Conservation (phyloP, 352 stramenopile genomes). For the Globisporangium radiosum region DNA sequence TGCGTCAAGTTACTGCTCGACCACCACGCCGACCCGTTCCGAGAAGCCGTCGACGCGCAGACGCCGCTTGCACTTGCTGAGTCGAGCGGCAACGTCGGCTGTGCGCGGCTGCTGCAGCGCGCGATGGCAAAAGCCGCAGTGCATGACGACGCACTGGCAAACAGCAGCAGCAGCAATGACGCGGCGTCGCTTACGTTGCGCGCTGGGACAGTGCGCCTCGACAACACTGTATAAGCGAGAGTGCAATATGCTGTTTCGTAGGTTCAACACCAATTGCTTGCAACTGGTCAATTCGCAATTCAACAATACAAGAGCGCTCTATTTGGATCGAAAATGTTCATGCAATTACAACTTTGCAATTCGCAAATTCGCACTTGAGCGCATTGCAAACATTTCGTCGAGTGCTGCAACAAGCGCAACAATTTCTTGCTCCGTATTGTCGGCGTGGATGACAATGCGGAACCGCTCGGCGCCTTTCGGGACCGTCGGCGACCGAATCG, state of each 20-base stretch:
- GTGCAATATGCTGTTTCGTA: not conserved
- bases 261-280: not conserved
- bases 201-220: conserved; percentile 42
- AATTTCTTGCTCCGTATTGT: conserved; percentile 91
- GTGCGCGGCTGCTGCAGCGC: conserved; percentile 60
- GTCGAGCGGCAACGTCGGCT: conserved; percentile 72
- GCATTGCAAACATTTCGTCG: conserved; percentile 28
- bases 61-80: conserved; percentile 61
- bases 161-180: not conserved
- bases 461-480: conserved; percentile 91
- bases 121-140: conserved; percentile 70
- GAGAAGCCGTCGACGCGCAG: conserved; percentile 73
- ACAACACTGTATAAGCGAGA: conserved; percentile 56
- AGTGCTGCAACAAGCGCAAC: conserved; percentile 51
- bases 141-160: conserved; percentile 22
- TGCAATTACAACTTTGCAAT: too few species aligned
- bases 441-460: conserved; percentile 93
- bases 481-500: conserved; percentile 95
- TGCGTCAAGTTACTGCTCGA: conserved; percentile 79
- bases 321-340: not conserved
- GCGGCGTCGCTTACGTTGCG: conserved; percentile 51
- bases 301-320: too few species aligned
- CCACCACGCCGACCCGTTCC: conserved; percentile 73
- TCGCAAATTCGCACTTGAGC: too few species aligned
- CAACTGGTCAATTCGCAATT: not conserved